These are phyloP conservation scores for Penicillium riverlandense DNA, from an alignment of 495 filamentous ascomycete species.

Conservation along the genomic window DNA sequence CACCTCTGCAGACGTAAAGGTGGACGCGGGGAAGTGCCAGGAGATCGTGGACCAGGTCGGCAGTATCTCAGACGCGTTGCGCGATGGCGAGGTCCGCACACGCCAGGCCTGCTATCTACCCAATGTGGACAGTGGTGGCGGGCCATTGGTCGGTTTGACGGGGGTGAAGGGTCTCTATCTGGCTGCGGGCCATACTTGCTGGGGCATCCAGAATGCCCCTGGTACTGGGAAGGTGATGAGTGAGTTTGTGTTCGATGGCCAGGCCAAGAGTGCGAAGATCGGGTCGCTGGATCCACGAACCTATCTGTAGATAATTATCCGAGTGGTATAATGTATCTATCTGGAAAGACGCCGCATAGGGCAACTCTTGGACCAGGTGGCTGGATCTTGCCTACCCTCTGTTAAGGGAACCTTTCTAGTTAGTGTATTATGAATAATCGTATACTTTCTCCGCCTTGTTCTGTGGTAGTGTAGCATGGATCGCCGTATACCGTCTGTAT, in stretches of 20 bases:
- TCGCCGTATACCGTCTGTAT: too few species aligned
- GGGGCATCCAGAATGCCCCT: conserved; percentile 96
- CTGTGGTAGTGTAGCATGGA: too few species aligned
- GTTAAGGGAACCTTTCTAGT: too few species aligned
- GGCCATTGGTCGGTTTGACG: conserved; percentile 73
- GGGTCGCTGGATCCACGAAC: conserved; percentile 61
- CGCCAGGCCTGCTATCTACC: conserved; percentile 94
- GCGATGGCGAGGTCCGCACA: conserved; percentile 67
- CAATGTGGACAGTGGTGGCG: conserved; percentile 54
- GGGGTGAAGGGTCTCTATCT: conserved; percentile 70
- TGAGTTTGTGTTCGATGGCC: conserved; percentile 77
- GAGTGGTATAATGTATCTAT: too few species aligned
- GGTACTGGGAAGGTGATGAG: conserved; percentile 86
- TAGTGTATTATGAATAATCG: too few species aligned
- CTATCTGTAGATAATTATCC: conserved; percentile 14
- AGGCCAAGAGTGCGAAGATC: conserved; percentile 67
- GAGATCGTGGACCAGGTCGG: conserved; percentile 80
- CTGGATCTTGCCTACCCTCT: too few species aligned
- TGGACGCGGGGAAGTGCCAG: conserved; percentile 71
- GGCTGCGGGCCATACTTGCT: conserved; percentile 90
- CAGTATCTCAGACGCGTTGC: conserved; percentile 68
- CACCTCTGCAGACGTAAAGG: conserved; percentile 68
- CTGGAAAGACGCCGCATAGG: too few species aligned
- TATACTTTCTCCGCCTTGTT: too few species aligned
- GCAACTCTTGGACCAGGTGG: too few species aligned